Percentiles rank a stretch among this genome's conserved stretches.
These are phyloP conservation scores for Nemania serpens DNA, from an alignment of 2,329 filamentous ascomycete species.

Conservation along the genomic window DNA sequence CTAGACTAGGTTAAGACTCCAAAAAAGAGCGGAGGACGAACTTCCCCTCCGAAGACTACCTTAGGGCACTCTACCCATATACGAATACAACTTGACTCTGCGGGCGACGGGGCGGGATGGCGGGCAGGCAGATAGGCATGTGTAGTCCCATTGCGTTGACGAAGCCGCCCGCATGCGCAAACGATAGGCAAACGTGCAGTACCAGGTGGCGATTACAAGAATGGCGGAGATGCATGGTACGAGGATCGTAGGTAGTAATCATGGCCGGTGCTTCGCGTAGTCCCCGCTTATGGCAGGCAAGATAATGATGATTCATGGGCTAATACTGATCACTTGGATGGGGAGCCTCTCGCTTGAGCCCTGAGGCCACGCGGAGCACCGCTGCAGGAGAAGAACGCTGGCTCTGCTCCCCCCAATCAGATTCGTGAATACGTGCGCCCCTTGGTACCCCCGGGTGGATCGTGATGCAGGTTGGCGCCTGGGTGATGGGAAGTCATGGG, in stretches of 20 bases:
- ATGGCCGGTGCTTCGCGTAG: neutral
- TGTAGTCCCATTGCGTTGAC: neutral
- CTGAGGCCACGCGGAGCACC: conserved; percentile 21
- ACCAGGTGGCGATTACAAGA: conserved; percentile 6
- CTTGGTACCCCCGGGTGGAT: conserved; percentile 19
- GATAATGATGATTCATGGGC: conserved; percentile 16
- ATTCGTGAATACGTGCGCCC: conserved; percentile 18
- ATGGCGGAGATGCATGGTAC: neutral
- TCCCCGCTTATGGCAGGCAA: neutral
- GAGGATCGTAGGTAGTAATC: neutral
- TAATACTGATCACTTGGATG: conserved; percentile 19
- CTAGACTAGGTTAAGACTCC: conserved; percentile 1
- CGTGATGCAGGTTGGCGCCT: conserved; percentile 30
- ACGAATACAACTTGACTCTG: conserved; percentile 4
- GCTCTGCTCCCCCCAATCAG: conserved; percentile 24
- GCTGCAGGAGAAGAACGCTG: conserved; percentile 6
- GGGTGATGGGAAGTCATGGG: conserved; percentile 11
- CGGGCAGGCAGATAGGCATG: neutral
- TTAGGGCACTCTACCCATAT: neutral
- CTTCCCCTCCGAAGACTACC: conserved; percentile 14
- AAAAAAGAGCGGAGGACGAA: conserved; percentile 12
- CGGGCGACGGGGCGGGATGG: conserved; percentile 1
- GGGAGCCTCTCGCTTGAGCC: conserved; percentile 18
- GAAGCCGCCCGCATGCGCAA: conserved; percentile 1
- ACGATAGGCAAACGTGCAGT: neutral